Evolutionary conservation across 345 rosid species (phyloP), one percentile per base, ranked within the genome.

Genomic region (Ceriops decandra): DNA sequence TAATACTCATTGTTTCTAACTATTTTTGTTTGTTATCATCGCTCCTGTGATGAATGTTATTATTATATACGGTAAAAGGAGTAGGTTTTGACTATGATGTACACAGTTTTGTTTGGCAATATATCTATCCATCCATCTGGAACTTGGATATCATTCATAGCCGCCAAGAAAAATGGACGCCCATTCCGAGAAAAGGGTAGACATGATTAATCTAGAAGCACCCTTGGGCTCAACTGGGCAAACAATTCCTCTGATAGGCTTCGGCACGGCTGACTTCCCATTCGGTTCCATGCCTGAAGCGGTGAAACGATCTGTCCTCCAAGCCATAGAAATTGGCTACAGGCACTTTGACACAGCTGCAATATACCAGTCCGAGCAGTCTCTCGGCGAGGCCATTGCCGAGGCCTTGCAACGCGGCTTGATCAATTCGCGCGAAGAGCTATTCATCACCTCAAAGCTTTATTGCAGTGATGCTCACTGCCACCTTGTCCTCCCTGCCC

Each of bases 331-430:
- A 69, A 68, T 72, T 1, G 91, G 97, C 5, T 89, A 82, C 71
- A 76, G 97, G 35, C 97, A 91, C 65, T 89, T 89, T 17, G 97
- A 91, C 69, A 91, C 90, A 0, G 88, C 97, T 8, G 63, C 85
- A 0, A 5, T 69, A 20, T 89, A 89, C 58, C 75, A 64, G 2
- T 62, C 91, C 0, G 95, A 88, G 77, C 75, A 84, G 62, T 65
- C 85, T 0, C 70, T 87, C 2, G 97, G 91, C 0, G 82, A 77
- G 63, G 95, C 90, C 11, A 31, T 91, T 2, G 62, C 62, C 0
- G 91, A 83, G 27, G 91, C 95, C 6, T 42, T 85, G 11, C 28
- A 62, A 2, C 80, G 64, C 1, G 83, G 86, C 0, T 78, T 83
- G 11, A 62, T 91, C 28, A 46, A 19, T 32, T 79, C 85, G 17